Conservation (phyloP, 805 yeast species). For the Lipomyces orientalis region DNA sequence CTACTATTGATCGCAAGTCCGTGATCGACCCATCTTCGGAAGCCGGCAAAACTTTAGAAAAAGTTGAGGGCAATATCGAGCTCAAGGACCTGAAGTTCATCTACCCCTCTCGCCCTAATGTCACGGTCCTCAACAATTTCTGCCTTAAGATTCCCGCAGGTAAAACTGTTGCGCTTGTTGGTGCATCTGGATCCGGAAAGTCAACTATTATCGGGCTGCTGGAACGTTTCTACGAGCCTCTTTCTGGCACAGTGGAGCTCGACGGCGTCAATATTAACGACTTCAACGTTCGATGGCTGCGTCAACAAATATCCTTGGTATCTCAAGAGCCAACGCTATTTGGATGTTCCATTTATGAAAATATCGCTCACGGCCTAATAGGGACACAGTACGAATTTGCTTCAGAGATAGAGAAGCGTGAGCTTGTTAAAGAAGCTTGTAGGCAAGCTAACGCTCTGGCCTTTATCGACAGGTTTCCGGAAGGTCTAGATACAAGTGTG, state of each 20-base stretch:
- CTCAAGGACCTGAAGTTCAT: slow-evolving; percentile 37
- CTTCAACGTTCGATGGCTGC: slow-evolving; percentile 56
- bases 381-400: slow-evolving; percentile 43
- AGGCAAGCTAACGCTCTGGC: slow-evolving; percentile 57
- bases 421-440: slow-evolving; percentile 51
- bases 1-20: slow-evolving; percentile 52
- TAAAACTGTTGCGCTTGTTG: slow-evolving; percentile 83
- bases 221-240: slow-evolving; percentile 62
- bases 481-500: slow-evolving; percentile 54
- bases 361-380: slow-evolving; percentile 73
- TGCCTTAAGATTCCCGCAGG: slow-evolving; percentile 65
- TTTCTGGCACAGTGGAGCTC: slow-evolving; percentile 53
- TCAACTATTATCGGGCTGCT: slow-evolving; percentile 56
- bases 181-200: slow-evolving; percentile 72
- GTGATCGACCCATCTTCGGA: slow-evolving; percentile 45
- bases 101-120: slow-evolving; percentile 43
- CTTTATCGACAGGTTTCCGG: slow-evolving; percentile 58
- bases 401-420: slow-evolving; percentile 47
- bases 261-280: slow-evolving; percentile 56
- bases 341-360: slow-evolving; percentile 79
- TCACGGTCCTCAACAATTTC: slow-evolving; percentile 39
- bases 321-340: slow-evolving; percentile 65
- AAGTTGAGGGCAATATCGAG: slow-evolving; percentile 49
- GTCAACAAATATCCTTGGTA: slow-evolving; percentile 63
- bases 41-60: slow-evolving; percentile 29